Conservation (phyloP, 352 stramenopile genomes). For the Blastocystis sp. region DNA sequence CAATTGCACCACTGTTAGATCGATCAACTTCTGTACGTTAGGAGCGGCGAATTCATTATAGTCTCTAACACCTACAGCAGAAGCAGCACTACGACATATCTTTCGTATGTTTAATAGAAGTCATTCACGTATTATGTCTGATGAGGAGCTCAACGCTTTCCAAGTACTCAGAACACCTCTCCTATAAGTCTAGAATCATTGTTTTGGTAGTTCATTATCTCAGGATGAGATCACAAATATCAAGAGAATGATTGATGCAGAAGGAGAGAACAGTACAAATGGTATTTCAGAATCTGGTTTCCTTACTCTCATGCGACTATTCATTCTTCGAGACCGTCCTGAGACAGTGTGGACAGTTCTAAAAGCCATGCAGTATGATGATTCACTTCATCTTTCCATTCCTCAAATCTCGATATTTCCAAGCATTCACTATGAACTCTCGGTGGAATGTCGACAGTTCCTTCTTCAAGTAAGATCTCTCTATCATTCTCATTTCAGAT, state of each 20-base stretch:
- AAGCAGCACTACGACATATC: neutral
- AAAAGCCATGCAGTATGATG: neutral
- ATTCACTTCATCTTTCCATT: neutral
- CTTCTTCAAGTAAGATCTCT: neutral
- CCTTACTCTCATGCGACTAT: conserved; percentile 14
- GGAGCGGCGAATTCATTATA: neutral
- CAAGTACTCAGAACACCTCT: neutral
- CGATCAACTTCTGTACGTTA: conserved; percentile 1
- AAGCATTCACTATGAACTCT: neutral
- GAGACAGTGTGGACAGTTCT: conserved; percentile 16
- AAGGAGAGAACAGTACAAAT: neutral
- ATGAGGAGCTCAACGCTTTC: conserved; percentile 2
- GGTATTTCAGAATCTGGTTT: neutral
- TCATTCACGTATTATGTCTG: neutral
- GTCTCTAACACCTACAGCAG: neutral
- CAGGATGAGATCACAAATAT: neutral
- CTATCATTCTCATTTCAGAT: neutral
- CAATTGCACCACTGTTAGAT: conserved; percentile 16
- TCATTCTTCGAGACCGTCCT: neutral
- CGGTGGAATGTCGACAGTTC: neutral
- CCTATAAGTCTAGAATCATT: neutral
- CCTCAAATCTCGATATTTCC: neutral
- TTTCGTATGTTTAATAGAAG: conserved; percentile 15
- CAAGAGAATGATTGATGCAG: neutral
- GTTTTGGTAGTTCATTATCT: neutral